phyloP scores from a whole-genome alignment of 2,329 filamentous ascomycete species.

The Nemania sp. region DNA sequence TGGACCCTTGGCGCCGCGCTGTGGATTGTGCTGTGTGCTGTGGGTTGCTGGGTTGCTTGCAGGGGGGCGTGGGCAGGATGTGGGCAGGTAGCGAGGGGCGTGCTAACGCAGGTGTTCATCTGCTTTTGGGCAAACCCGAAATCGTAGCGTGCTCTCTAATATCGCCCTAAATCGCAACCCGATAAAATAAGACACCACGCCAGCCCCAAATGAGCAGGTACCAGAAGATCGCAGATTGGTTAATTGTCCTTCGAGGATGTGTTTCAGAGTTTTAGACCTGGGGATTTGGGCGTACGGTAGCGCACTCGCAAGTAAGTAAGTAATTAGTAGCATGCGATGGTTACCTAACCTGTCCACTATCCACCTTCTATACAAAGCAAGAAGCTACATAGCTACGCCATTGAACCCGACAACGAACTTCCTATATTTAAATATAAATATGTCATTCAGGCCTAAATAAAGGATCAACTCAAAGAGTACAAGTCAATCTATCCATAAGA shows the following conservation, averaged over 20 bases:
- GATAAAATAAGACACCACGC: slow-evolving; percentile 31
- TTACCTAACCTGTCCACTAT: too few species aligned
- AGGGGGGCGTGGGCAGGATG: too few species aligned
- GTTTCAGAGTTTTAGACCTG: slow-evolving; percentile 48
- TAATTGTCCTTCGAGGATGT: slow-evolving; percentile 26
- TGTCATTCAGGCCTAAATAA: neutral
- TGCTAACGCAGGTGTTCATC: slow-evolving; percentile 35
- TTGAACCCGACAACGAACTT: neutral
- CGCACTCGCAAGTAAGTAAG: too few species aligned
- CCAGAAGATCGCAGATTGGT: slow-evolving; percentile 26
- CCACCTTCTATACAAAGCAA: too few species aligned
- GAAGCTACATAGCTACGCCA: neutral
- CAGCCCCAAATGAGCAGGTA: slow-evolving; percentile 35
- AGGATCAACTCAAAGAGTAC: neutral
- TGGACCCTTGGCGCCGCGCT: slow-evolving; percentile 32
- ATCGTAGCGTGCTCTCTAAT: slow-evolving; percentile 12
- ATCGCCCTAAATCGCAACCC: slow-evolving; percentile 16
- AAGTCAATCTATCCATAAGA: neutral
- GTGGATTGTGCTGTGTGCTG: slow-evolving; percentile 34
- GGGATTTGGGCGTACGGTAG: slow-evolving; percentile 35
- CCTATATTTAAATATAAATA: neutral
- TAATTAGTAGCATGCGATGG: too few species aligned
- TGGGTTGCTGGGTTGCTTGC: slow-evolving; percentile 35
- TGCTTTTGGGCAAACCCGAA: slow-evolving; percentile 27
- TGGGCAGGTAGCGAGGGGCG: slow-evolving; percentile 28